phyloP scores from a whole-genome alignment of 2,329 filamentous ascomycete genomes.

The Nannizziopsis barbatae region DNA sequence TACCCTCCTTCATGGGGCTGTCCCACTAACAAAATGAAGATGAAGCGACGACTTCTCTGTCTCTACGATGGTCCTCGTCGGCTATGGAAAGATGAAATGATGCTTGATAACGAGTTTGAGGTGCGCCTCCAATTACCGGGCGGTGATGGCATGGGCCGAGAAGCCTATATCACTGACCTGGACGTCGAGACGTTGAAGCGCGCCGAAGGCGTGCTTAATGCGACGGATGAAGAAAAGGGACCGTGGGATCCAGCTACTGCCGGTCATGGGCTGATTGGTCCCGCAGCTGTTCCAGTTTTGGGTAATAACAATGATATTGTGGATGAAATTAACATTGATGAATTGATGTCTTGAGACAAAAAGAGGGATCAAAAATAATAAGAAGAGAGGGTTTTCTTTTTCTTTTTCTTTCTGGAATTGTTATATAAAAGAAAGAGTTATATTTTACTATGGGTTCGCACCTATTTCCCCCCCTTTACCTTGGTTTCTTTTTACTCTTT shows the following conservation, averaged over 20 bases:
- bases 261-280: conserved; percentile 13
- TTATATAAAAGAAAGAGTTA: neutral
- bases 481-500: neutral
- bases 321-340: conserved; percentile 19
- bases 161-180: conserved; percentile 80
- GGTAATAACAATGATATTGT: conserved; percentile 15
- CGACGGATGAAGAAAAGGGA: conserved; percentile 78
- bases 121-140: conserved; percentile 72
- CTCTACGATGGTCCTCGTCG: conserved; percentile 81
- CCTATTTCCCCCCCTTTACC: neutral
- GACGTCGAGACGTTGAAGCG: conserved; percentile 82
- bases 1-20: conserved; percentile 93
- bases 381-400: neutral
- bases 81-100: conserved; percentile 97
- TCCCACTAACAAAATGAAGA: conserved; percentile 84
- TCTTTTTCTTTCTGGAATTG: neutral
- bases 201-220: conserved; percentile 69
- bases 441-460: neutral
- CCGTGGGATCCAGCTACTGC: conserved; percentile 44
- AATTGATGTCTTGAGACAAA: conserved; percentile 19
- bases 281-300: conserved; percentile 14
- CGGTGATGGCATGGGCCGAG: conserved; percentile 70
- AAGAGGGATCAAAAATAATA: neutral
- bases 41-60: conserved; percentile 92
- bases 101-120: conserved; percentile 90